Percentiles rank a stretch among this genome's conserved stretches.
phyloP scores from a whole-genome alignment of 2,329 filamentous ascomycete genomes.

The Alternaria ventricosa region DNA sequence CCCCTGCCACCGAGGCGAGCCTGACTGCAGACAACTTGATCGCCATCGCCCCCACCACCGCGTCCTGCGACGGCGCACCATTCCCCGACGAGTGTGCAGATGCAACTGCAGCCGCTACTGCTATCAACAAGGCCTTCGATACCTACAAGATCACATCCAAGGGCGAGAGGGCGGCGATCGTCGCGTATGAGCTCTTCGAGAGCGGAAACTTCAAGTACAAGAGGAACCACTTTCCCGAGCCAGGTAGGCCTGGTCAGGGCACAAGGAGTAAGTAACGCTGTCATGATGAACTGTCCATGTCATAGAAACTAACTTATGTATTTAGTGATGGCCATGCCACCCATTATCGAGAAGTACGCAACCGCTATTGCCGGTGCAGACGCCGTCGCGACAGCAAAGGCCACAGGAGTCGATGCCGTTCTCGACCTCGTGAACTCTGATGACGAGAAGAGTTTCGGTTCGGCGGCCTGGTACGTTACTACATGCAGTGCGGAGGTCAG shows the following conservation, averaged over 20 bases:
- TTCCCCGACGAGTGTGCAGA: slow-evolving; percentile 63
- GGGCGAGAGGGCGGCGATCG: slow-evolving; percentile 71
- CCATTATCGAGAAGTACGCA: slow-evolving; percentile 64
- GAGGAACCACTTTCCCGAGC: slow-evolving; percentile 65
- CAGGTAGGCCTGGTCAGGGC: slow-evolving; percentile 67
- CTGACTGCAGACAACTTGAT: slow-evolving; percentile 49
- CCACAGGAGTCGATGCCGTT: slow-evolving; percentile 51
- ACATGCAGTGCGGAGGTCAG: slow-evolving; percentile 58
- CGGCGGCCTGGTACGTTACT: slow-evolving; percentile 67
- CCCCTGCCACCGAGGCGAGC: not conserved
- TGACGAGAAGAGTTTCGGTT: slow-evolving; percentile 61
- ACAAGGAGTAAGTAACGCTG: slow-evolving; percentile 50
- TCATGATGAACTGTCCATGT: no score
- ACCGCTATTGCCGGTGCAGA: slow-evolving; percentile 50
- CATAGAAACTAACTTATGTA: not conserved
- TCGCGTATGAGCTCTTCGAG: slow-evolving; percentile 76
- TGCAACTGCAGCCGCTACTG: slow-evolving; percentile 65
- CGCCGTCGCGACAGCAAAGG: slow-evolving; percentile 38
- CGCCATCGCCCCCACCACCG: slow-evolving; percentile 64
- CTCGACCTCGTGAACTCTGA: slow-evolving; percentile 58
- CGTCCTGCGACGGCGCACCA: slow-evolving; percentile 57
- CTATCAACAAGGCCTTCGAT: slow-evolving; percentile 63
- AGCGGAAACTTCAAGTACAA: slow-evolving; percentile 73
- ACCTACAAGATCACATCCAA: slow-evolving; percentile 62
- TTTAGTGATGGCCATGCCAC: slow-evolving; percentile 64